Percentiles rank a stretch among this genome's conserved stretches.
Conservation (phyloP, 2,329 filamentous ascomycete species). For the Arthrobotrys pseudoclavata region DNA sequence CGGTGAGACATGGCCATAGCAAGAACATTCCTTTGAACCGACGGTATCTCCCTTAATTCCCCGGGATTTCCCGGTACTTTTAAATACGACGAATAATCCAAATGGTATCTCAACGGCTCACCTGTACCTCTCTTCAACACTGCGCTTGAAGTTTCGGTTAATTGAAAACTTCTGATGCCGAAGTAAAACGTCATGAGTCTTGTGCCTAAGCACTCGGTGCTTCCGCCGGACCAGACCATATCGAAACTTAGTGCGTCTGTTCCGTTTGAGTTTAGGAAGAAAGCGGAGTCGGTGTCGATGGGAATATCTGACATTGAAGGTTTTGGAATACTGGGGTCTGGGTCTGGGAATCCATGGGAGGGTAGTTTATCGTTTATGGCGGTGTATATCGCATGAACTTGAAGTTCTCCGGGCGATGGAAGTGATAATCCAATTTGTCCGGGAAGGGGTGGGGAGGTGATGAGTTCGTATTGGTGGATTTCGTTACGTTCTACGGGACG, state of each 20-base stretch:
- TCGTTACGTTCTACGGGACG: conserved; percentile 53
- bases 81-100: conserved; percentile 55
- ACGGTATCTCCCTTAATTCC: conserved; percentile 42
- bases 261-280: conserved; percentile 59
- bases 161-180: conserved; percentile 55
- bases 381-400: conserved; percentile 52
- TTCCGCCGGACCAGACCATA: conserved; percentile 57
- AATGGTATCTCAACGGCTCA: conserved; percentile 44
- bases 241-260: conserved; percentile 56
- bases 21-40: conserved; percentile 53
- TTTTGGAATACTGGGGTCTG: conserved; percentile 41
- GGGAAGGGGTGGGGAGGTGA: conserved; percentile 14
- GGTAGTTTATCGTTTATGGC: conserved; percentile 38
- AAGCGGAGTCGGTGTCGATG: conserved; percentile 40
- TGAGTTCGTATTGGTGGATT: conserved; percentile 58
- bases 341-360: conserved; percentile 21
- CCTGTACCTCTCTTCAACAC: conserved; percentile 31
- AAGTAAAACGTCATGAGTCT: conserved; percentile 56
- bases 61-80: conserved; percentile 4
- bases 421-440: conserved; percentile 2
- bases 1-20: conserved; percentile 43
- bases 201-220: conserved; percentile 50
- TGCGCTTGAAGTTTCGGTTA: conserved; percentile 55
- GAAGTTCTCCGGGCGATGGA: conserved; percentile 27
- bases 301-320: conserved; percentile 48